Evolutionary conservation across 2,329 filamentous ascomycete genomes (phyloP), one percentile per base, ranked within the genome.

Genomic region (Cladosporium sp.): DNA sequence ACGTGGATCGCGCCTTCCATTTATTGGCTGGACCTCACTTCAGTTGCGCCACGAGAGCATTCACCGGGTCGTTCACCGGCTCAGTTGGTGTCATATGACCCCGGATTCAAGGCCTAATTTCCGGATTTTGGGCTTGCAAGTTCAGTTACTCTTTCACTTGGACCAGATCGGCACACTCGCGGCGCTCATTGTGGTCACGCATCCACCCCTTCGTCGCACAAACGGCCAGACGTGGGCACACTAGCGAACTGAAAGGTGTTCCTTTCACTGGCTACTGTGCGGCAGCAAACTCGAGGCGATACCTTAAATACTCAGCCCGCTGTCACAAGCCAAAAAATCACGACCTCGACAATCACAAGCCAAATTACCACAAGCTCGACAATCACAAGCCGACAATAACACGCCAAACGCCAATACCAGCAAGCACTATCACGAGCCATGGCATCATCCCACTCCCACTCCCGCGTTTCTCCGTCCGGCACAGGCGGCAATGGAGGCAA

Each of bases 381-480:
- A 34, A 43, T 19, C 17, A 22, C 40, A 9, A 37, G 14, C 19
- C 30, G 28, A 36, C 47, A 36, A 36, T 36, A 30, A 37, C 22
- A 37, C 47, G 36, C 12, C 20, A 54, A 50, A 15, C 55, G 25
- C 39, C 22, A 43, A 59, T 38, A 39, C 45, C 55, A 51, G 28
- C 15, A 8, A 47, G 9, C 43, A 47, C 43, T 5, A 28, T 45
- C 42, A 45, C 42, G 22, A 45, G 42, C 42, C 20, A 59, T 59
- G 56, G 28, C 56, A n/a, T n/a, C n/a, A n/a, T n/a, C n/a, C n/a
- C n/a, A n/a, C 38, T 25, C 47, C 22, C 17, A 43, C 37, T 17
- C 47, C 6, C 47, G 47, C 42, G 17, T 42, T 30, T 49, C 56
- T 38, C 56, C 47, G 25, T 52, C 47, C 38, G 56, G 49, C 47